These are phyloP conservation scores for Metarhizium brunneum DNA, from an alignment of 2,329 filamentous ascomycete species.

Conservation along the genomic window DNA sequence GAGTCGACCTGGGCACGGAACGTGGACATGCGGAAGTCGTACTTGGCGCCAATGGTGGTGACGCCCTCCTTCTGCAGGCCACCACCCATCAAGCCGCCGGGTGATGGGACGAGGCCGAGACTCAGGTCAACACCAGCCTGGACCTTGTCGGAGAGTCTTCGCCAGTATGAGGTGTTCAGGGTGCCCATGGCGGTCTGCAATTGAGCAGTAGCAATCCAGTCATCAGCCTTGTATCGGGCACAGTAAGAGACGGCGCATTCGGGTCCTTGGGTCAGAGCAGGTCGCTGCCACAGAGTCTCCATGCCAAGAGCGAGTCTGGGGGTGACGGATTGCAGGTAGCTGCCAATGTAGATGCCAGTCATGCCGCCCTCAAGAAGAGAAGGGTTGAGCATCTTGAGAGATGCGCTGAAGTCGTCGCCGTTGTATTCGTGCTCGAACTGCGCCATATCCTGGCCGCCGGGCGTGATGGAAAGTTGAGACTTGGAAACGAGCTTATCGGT, in stretches of 20 bases:
- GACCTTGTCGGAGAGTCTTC: constrained; percentile 83
- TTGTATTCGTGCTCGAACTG: constrained; percentile 95
- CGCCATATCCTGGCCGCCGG: constrained; percentile 75
- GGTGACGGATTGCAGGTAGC: constrained; percentile 90
- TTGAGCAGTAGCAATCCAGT: constrained; percentile 91
- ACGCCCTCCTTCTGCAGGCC: constrained; percentile 75
- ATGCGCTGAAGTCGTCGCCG: constrained; percentile 86
- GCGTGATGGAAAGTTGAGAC: constrained; percentile 75
- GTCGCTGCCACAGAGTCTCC: constrained; percentile 89
- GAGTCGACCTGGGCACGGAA: constrained; percentile 96
- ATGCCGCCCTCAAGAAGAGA: constrained; percentile 83
- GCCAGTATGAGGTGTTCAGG: constrained; percentile 90
- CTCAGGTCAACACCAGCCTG: constrained; percentile 95
- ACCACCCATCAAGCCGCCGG: constrained; percentile 64
- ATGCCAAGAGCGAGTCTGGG: constrained; percentile 78
- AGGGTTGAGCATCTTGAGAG: constrained; percentile 92
- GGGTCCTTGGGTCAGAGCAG: constrained; percentile 74
- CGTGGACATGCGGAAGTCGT: constrained; percentile 92
- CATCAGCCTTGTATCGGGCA: constrained; percentile 79
- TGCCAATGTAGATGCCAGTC: constrained; percentile 91
- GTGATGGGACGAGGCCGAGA: constrained; percentile 64
- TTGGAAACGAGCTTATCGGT: constrained; percentile 72
- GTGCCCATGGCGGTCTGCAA: constrained; percentile 74
- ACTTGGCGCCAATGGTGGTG: constrained; percentile 90
- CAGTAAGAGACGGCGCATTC: constrained; percentile 86